Conservation (phyloP, 2,329 filamentous ascomycete genomes). For the Fusarium sublunatum region DNA sequence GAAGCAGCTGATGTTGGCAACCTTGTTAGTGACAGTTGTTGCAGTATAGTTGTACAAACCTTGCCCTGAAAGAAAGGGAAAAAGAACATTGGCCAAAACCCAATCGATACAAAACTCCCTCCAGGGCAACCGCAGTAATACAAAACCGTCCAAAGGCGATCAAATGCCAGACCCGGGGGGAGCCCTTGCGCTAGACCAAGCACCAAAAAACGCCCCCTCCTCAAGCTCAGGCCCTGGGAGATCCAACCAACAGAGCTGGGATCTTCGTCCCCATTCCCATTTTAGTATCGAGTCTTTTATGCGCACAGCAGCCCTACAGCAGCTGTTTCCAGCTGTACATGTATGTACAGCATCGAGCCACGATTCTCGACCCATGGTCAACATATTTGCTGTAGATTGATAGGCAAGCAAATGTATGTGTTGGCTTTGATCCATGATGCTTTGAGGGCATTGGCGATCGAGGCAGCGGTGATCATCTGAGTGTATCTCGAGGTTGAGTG, state of each 20-base stretch:
- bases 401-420: constrained; percentile 4
- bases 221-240: constrained; percentile 13
- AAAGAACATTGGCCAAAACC: background rate
- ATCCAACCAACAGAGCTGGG: constrained; percentile 23
- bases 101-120: constrained; percentile 10
- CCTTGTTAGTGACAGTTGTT: background rate
- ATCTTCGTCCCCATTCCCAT: constrained; percentile 21
- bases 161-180: constrained; percentile 18
- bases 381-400: constrained; percentile 2
- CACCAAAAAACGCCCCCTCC: constrained; percentile 1
- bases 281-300: constrained; percentile 2
- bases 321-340: background rate
- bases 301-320: constrained; percentile 6
- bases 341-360: background rate
- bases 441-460: constrained; percentile 22
- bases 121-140: constrained; percentile 2
- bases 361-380: constrained; percentile 10
- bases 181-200: constrained; percentile 13
- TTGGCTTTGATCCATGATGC: constrained; percentile 8
- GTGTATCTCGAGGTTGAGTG: constrained; percentile 25
- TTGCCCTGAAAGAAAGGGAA: constrained; percentile 5
- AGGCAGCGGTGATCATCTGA: constrained; percentile 26
- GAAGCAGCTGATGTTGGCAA: constrained; percentile 3
- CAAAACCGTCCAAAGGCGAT: constrained; percentile 11
- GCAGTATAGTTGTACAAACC: background rate